Base-by-base conservation (phyloP, 768 basidiomycete species). In the Panaeolus cyanescens region DNA sequence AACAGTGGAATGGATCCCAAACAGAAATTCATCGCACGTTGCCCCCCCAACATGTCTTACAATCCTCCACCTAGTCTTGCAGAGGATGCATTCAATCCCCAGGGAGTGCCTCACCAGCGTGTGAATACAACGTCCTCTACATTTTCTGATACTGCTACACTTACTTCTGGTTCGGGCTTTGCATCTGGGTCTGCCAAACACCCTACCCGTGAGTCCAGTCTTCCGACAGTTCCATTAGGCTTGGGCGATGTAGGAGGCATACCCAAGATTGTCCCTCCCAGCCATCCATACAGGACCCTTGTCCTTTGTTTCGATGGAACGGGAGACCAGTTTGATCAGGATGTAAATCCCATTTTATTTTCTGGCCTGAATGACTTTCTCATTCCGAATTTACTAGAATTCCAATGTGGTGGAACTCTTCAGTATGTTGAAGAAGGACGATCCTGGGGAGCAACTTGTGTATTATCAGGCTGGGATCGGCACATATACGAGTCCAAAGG, bases 301-400 rank as follows among this genome's bases (percentile, higher is more conserved):
- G 81, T 90, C 0, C 75, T 91, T 5, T 90, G 90, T 69, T 91
- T 91, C 66, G 90, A 91, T 70, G 87, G 83, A 4, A 84, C 83
- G 4, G 80, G 80, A 40, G 79, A 83, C 60, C 77, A 81, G 71
- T 79, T 78, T 62, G 76, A 79, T 62, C 68, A 74, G n/a, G 78
- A 81, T 63, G 77, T 77, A 56, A 32, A 73, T 62, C 9, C 2
- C 25, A 12, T n/a, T 37, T 36, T 4, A 8, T 25, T 25, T 7
- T 22, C 15, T 32, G 28, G 28, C 30, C 13, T 22, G 8, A 9
- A 19, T 31, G 32, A 6, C 32, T 28, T 10, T 34, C 61, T 5
- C 32, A 10, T n/a, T 19, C 15, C 15, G 58, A 28, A 55, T 22
- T 8, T 3, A 6, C 19, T 25, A 82, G 77, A 82, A 82, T 64